Evolutionary conservation across 345 rosid species (phyloP).

Genomic region (Psidium guajava): DNA sequence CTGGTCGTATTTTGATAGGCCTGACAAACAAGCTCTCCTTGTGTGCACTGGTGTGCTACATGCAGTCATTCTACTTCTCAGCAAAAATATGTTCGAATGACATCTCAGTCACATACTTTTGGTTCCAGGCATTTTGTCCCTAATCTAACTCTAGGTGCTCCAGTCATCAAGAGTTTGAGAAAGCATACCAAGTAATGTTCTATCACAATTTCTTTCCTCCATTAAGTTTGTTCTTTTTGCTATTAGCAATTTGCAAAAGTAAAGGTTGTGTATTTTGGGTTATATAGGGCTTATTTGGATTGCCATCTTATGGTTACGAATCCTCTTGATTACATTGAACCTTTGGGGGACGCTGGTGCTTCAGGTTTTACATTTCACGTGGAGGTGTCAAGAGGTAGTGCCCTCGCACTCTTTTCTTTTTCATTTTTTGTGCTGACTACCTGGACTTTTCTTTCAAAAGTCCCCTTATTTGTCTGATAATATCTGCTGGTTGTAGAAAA

Average conservation of each 20-base stretch:
- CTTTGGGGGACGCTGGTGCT: slow-evolving; percentile 76
- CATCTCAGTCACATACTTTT: background rate
- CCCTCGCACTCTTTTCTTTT: background rate
- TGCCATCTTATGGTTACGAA: slow-evolving; percentile 94
- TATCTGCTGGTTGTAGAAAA: slow-evolving; percentile 36
- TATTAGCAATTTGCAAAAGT: background rate
- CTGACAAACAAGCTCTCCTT: background rate
- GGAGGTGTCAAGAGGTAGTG: slow-evolving; percentile 67
- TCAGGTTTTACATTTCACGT: slow-evolving; percentile 94
- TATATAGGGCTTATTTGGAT: slow-evolving; percentile 74
- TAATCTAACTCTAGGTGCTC: slow-evolving; percentile 83
- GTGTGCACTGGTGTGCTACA: background rate
- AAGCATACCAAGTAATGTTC: slow-evolving; percentile 63
- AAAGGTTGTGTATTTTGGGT: background rate
- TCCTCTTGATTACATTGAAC: slow-evolving; percentile 81
- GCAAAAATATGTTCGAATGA: background rate
- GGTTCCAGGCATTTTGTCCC: slow-evolving; percentile 73
- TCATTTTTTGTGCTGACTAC: background rate
- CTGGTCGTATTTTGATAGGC: background rate
- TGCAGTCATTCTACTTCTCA: background rate
- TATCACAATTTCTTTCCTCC: background rate
- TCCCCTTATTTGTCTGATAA: background rate
- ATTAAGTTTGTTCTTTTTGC: background rate
- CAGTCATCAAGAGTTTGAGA: slow-evolving; percentile 80
- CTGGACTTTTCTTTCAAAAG: background rate